phyloP scores from a whole-genome alignment of 352 stramenopile species.

The Elongisporangium anandrum region DNA sequence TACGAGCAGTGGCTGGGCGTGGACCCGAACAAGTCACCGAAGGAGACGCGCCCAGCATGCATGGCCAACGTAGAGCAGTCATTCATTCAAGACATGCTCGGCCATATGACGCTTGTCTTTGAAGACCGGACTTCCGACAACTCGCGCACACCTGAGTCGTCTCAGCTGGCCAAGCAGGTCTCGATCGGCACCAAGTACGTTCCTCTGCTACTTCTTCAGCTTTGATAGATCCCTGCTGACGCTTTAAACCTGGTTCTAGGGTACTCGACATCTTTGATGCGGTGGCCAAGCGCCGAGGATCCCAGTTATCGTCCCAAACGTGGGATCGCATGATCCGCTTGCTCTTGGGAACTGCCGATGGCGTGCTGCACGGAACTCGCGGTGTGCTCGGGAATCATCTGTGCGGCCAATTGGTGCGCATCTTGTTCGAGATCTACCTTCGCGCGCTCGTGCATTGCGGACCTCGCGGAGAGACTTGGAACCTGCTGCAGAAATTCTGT shows the following conservation, averaged over 20 bases:
- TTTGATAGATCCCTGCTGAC: neutral
- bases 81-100: constrained; percentile 85
- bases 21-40: constrained; percentile 24
- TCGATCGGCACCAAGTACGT: constrained; percentile 65
- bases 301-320: constrained; percentile 58
- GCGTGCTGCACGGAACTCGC: constrained; percentile 68
- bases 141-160: constrained; percentile 18
- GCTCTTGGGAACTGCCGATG: constrained; percentile 70
- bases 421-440: constrained; percentile 78
- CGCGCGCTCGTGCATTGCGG: constrained; percentile 67
- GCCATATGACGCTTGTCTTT: constrained; percentile 86
- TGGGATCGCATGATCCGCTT: constrained; percentile 83
- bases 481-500: constrained; percentile 83
- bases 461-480: constrained; percentile 69
- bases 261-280: constrained; percentile 80
- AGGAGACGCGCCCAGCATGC: constrained; percentile 54
- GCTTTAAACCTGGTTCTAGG: constrained; percentile 13
- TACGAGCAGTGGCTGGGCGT: constrained; percentile 84
- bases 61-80: constrained; percentile 83
- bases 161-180: constrained; percentile 63
- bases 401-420: constrained; percentile 66
- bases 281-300: constrained; percentile 59
- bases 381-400: constrained; percentile 71
- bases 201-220: neutral
- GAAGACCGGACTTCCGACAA: constrained; percentile 53